Evolutionary conservation across 139 green algal species (phyloP), one percentile per base, ranked within the genome.

Genomic region (Chlorella sp.): DNA sequence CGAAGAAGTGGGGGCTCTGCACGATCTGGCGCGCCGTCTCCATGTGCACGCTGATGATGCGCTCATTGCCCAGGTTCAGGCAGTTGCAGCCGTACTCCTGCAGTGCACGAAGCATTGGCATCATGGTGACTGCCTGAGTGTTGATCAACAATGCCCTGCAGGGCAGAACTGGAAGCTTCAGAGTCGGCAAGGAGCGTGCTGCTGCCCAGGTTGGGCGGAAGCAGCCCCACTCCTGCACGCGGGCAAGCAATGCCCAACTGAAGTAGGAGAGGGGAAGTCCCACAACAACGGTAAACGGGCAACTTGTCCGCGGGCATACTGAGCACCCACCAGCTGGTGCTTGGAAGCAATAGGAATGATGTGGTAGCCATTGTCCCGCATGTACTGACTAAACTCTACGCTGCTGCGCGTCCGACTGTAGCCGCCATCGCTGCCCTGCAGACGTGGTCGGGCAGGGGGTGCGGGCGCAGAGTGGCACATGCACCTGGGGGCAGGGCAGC

Each of bases 21-120:
- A 98, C 94, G 44, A 99, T 96, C 88, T 96, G 88, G 3, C 95
- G 90, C 28, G 94, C 95, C 22, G 83, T 94, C n/a, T 87, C 56
- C 34, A 90, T 54, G 88, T 99, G 94, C 73, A 97, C 95, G 24
- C 80, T 91, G 67, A 99, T 94, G 89, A 99, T 96, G 69, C 89
- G 89, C 65, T 89, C 87, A 73, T 95, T 90, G 70, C 96, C 96
- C 74, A 98, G 90, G 89, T 98, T 98, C 67, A 98, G 93, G 65
- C 94, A 85, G 83, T 98, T 98, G 93, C 95, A 98, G 44, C 89
- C 95, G 86, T 98, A 98, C 83, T 94, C 73, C 89, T 92, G 84
- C 86, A 73, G 41, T 26, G 13, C 2, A 58, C 2, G 30, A 41
- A 40, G 19, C n/a, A n/a, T n/a, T n/a, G n/a, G n/a, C n/a, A n/a